phyloP scores from a whole-genome alignment of 257 asterid species.

The Agastache rugosa region DNA sequence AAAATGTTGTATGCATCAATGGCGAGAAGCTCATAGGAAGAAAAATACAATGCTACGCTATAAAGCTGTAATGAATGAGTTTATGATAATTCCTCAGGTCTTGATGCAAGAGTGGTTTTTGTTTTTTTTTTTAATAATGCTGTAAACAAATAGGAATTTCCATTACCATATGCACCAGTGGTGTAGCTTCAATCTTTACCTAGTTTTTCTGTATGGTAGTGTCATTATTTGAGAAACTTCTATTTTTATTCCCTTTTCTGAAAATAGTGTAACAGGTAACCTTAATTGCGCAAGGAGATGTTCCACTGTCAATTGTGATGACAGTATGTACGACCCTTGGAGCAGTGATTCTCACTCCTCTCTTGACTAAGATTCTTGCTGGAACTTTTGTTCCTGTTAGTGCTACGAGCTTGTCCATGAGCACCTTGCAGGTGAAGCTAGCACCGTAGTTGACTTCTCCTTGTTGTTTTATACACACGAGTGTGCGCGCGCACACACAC shows the following conservation, averaged over 20 bases:
- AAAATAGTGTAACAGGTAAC: conserved; percentile 82
- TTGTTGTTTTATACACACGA: too few species aligned
- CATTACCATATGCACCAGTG: not conserved
- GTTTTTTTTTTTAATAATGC: not conserved
- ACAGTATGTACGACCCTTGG: conserved; percentile 85
- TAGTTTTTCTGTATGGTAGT: conserved; percentile 15
- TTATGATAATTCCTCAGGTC: not conserved
- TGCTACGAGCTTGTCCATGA: conserved; percentile 74
- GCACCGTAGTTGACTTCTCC: conserved; percentile 6
- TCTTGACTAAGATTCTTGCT: conserved; percentile 75
- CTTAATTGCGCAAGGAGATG: conserved; percentile 90
- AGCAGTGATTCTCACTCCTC: conserved; percentile 88
- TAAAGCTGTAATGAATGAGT: too few species aligned
- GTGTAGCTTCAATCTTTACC: conserved; percentile 12
- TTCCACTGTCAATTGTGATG: conserved; percentile 86
- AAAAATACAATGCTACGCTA: not conserved
- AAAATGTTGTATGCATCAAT: not conserved
- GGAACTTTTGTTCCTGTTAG: conserved; percentile 86
- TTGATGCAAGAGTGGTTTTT: not conserved
- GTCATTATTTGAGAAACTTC: conserved; percentile 10
- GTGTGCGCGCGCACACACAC: too few species aligned
- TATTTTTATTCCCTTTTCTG: conserved; percentile 45
- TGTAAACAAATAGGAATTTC: not conserved
- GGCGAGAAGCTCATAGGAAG: not conserved
- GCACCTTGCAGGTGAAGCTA: conserved; percentile 83